Base-by-base conservation (phyloP, 1,284 basidiomycete genomes). In the Malassezia equina region DNA sequence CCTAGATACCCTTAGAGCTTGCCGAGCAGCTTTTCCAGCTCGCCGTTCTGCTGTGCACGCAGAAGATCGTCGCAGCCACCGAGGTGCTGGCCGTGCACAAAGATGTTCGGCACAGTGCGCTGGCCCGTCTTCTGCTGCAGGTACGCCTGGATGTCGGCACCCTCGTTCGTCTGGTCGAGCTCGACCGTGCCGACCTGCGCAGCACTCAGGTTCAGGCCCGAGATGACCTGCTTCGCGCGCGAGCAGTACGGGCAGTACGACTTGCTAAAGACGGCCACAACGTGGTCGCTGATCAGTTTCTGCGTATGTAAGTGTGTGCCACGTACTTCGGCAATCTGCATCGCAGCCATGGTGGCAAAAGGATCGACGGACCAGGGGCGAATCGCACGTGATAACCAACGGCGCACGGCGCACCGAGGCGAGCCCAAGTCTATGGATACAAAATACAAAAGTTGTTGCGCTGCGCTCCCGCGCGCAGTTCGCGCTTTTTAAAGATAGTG, bases 51-150 rank as follows among this genome's bases (percentile, higher is more conserved):
- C 67, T 70, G 62, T 21, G 64, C 61, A 23, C 61, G 59, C 17
- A 64, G 28, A 5, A 75, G 47, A 47, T 73, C 65, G 49, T 62
- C 61, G 56, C 64, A 66, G 33, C 76, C 76, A 43, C 77, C 77
- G 43, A 78, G 60, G 52, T 73, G 69, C 28, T 73, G 66, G 34
- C 72, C 64, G 44, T 68, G 69, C 61, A 78, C 76, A 53, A 75
- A 78, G 60, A 78, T 72, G 60, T 72, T 75, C 27, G 77, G 77
- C 7, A 78, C 77, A 2, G 76, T 77, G 3, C 73, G 53, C 67
- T 78, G 77, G 7, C 68, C 73, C 1, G 76, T 77, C 70, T 77
- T 76, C 15, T 72, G 62, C 21, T 56, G 61, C 27, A 78, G 66
- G 61, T 76, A 77, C 36, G 61, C 63, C 66, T 69, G 67, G 24